Evolutionary conservation across 2,329 filamentous ascomycete genomes (phyloP), one percentile per base, ranked within the genome.

Genomic region (Diaporthe destruens): DNA sequence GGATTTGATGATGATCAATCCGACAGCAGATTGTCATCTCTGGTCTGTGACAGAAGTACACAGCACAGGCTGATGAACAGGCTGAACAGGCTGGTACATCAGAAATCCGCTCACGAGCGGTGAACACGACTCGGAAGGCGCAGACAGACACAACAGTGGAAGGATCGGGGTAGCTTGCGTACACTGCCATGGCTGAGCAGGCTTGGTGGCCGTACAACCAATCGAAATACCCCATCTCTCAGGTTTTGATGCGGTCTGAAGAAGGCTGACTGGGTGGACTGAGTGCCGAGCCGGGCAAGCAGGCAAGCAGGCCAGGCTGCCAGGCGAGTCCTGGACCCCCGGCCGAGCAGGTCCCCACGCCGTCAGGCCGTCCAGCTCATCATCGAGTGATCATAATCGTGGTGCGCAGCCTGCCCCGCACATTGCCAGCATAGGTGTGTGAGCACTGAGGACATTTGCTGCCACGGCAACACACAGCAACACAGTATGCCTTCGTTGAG

Each of bases 21-120:
- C 61, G 47, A 66, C 29, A 66, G 61, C n/a, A 66, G 61, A 65
- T 65, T 51, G 61, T 65, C 61, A 65, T 65, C 25, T 65, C 61
- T 65, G 36, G 36, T 9, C 36, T 12, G 11, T 39, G 8, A 36
- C 34, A 36, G 44, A 29, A 29, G 29, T 29, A 3, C 29, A 29
- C 29, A 29, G 29, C 23, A 53, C 61, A 20, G 47, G 29, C 12
- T 51, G 57, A n/a, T n/a, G n/a, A n/a, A n/a, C n/a, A n/a, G n/a
- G n/a, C n/a, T n/a, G n/a, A n/a, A 53, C 61, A 20, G 47, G 29
- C 12, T 51, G 57, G 42, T 32, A 61, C 20, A 32, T 51, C n/a
- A 29, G 25, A 54, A 54, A 23, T 14, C 12, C 12, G 25, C 61
- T 53, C 61, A 53, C 32, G n/a, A 66, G 47, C 47, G 47, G 61